Base-by-base conservation (phyloP, 2,329 filamentous ascomycete genomes). In the Chaetomium sp. region DNA sequence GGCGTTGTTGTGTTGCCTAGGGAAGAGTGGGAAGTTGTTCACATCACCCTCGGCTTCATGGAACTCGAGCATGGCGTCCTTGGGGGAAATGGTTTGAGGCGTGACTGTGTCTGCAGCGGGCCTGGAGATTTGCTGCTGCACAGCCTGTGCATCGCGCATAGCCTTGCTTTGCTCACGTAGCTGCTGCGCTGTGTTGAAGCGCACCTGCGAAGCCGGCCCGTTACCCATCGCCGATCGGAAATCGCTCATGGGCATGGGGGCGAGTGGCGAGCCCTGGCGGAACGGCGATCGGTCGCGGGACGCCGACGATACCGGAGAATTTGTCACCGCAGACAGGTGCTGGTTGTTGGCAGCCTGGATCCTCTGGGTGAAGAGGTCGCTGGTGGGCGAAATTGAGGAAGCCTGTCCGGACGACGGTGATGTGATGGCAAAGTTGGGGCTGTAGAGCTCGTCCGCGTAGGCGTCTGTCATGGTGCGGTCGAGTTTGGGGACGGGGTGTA, bases 71-170 rank as follows among this genome's bases (percentile, higher is more conserved):
- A 95, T 73, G 1, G 91, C 89, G 66, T 97, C 92, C 72, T 95
- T 95, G 32, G 92, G 94, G 1, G 92, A 97, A 47, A 99, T 96
- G 0, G 92, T 96, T 71, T 89, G 89, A n/a, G 86, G 79, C 0
- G 78, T 79, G 5, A 77, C 70, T 1, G 76, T 73, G 46, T 78
- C 70, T 34, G 72, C 62, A 62, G 19, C 19, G 19, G 67, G 64
- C 60, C 72, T 66, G 55, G 69, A 60, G 59, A 77, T 65, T 38
- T 77, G 73, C 19, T 76, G 71, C 43, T 72, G 74, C 14, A 74
- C 61, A 8, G 72, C 67, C 52, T 73, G 72, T 0, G 78, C 79
- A 56, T 85, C 84, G 43, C 81, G 80, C 64, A 82, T 78, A 5
- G 79, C 77, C 65, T 85, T 84, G 55, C 74, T 75, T 61, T 83